A percentile compares a stretch with the other conserved stretches of the same genome.
phyloP scores from a whole-genome alignment of 805 yeast genomes.

The Ogataea wickerhamii region DNA sequence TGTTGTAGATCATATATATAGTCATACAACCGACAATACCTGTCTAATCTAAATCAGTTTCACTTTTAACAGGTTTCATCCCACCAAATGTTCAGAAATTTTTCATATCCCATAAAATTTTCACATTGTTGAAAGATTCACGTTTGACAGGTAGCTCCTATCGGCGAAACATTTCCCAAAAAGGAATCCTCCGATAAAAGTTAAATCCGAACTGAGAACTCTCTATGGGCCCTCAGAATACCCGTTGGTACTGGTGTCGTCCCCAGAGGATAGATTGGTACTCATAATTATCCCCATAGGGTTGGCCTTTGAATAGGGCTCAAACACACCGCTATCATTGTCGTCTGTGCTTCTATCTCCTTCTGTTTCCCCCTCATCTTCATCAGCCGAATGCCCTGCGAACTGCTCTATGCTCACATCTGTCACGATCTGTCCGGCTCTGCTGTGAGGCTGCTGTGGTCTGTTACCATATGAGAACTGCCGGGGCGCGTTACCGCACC shows the following conservation, averaged over 20 bases:
- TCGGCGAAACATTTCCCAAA: not conserved
- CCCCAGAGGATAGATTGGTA: not conserved
- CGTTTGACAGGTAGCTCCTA: not conserved
- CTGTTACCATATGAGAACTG: conserved; percentile 41
- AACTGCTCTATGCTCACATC: conserved; percentile 20
- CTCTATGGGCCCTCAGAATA: not conserved
- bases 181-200: too few relatives aligned
- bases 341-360: conserved; percentile 4
- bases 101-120: not conserved
- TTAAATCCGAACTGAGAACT: too few relatives aligned
- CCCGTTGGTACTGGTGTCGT: not conserved
- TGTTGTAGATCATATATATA: too few relatives aligned
- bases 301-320: conserved; percentile 16
- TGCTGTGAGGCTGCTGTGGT: conserved; percentile 3
- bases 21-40: too few relatives aligned
- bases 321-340: conserved; percentile 17
- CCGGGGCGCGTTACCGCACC: conserved; percentile 93
- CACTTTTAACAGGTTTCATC: too few relatives aligned
- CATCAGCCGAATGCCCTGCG: conserved; percentile 21
- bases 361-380: not conserved
- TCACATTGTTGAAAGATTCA: not conserved
- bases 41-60: too few relatives aligned
- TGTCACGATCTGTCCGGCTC: conserved; percentile 13
- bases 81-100: too few relatives aligned
- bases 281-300: conserved; percentile 24